Percentiles rank a stretch among this genome's conserved stretches.
Conservation (phyloP, 2,329 filamentous ascomycete genomes). For the Pyricularia sp. region DNA sequence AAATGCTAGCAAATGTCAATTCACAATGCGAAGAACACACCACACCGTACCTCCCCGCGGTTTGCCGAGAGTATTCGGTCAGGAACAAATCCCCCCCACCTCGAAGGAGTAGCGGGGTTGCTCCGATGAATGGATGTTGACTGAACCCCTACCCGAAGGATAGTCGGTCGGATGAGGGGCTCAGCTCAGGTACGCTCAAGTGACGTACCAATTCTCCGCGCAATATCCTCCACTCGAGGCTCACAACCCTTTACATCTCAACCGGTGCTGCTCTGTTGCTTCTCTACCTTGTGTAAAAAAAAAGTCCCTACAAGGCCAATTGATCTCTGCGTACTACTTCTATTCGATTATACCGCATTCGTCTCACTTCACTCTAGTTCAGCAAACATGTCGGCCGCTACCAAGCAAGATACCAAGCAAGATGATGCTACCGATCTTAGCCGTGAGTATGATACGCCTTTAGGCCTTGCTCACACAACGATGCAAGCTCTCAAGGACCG, state of each 20-base stretch:
- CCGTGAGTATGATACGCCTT: conserved; percentile 30
- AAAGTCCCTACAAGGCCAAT: neutral
- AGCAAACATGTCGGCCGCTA: conserved; percentile 1
- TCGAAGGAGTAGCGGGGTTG: neutral
- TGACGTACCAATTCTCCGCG: neutral
- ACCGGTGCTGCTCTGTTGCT: neutral
- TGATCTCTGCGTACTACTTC: neutral
- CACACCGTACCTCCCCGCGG: neutral
- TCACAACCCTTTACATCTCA: neutral
- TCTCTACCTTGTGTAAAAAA: neutral
- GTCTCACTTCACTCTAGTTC: neutral
- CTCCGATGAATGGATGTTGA: neutral
- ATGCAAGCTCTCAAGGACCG: conserved; percentile 40
- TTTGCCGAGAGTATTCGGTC: neutral
- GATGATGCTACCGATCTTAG: conserved; percentile 23
- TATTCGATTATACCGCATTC: neutral
- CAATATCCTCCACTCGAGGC: neutral
- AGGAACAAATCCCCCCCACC: neutral
- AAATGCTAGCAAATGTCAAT: neutral
- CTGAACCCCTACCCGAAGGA: neutral
- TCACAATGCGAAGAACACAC: neutral
- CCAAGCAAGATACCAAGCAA: conserved; percentile 1
- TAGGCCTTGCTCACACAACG: conserved; percentile 30
- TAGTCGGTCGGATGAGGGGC: neutral
- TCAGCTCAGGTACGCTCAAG: neutral